A percentile compares a stretch with the other conserved stretches of the same genome.
Conservation (phyloP, 805 yeast species). For the Brettanomyces nanus region DNA sequence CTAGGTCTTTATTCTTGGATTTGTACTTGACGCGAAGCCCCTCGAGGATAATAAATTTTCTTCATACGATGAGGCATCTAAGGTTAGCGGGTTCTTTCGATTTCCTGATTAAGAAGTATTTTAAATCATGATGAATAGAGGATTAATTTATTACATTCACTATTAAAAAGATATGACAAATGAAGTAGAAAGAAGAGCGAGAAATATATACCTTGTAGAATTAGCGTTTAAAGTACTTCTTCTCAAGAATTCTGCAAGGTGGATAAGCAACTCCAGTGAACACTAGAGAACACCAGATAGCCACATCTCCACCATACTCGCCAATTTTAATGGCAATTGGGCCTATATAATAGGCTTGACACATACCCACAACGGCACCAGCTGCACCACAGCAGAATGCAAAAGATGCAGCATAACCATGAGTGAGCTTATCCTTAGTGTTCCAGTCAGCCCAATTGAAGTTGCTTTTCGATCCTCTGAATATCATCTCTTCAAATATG, state of each 20-base stretch:
- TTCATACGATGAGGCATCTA: too few relatives aligned
- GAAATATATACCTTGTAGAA: too few relatives aligned
- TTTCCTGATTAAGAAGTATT: too few relatives aligned
- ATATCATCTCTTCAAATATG: slow-evolving; percentile 54
- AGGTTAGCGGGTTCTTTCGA: too few relatives aligned
- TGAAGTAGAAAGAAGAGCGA: too few relatives aligned
- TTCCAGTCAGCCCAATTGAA: slow-evolving; percentile 68
- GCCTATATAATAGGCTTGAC: slow-evolving; percentile 69
- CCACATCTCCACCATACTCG: slow-evolving; percentile 61
- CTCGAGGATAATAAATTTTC: too few relatives aligned
- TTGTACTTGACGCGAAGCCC: too few relatives aligned
- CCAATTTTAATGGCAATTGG: slow-evolving; percentile 59
- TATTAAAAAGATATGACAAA: too few relatives aligned
- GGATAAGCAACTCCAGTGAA: slow-evolving; percentile 56
- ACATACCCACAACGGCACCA: slow-evolving; percentile 75
- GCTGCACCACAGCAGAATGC: slow-evolving; percentile 57
- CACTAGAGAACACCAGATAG: slow-evolving; percentile 66
- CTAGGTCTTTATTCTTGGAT: too few relatives aligned
- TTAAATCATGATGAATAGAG: too few relatives aligned
- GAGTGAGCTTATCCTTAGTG: slow-evolving; percentile 44
- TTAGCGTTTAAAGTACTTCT: slow-evolving; percentile 25
- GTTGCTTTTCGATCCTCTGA: slow-evolving; percentile 37
- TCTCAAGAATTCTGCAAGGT: slow-evolving; percentile 45
- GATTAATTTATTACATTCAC: too few relatives aligned
- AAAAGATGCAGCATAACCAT: slow-evolving; percentile 56